Percentiles rank a stretch among this genome's conserved stretches.
phyloP scores from a whole-genome alignment of 2,329 filamentous ascomycete species.

The Colletotrichum incanum region DNA sequence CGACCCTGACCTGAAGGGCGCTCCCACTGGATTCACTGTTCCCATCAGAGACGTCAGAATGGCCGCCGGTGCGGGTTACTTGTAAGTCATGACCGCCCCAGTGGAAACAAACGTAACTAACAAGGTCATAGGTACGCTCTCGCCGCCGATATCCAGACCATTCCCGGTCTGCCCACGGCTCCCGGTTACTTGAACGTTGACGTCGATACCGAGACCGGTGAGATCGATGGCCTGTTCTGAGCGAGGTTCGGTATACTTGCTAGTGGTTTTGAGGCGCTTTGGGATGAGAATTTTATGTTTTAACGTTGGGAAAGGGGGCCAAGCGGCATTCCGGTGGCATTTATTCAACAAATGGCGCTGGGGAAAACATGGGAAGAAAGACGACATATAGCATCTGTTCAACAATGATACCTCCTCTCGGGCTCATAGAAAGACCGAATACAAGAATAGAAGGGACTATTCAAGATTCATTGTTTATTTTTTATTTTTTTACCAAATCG shows the following conservation, averaged over 20 bases:
- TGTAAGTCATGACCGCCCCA: constrained; percentile 68
- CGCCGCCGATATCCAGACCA: constrained; percentile 98
- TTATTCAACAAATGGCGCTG: constrained; percentile 46
- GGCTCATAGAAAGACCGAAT: constrained; percentile 24
- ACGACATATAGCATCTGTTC: constrained; percentile 41
- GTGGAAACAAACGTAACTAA: constrained; percentile 53
- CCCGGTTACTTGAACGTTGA: constrained; percentile 97
- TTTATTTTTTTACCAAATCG: no score
- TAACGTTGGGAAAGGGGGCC: constrained; percentile 18
- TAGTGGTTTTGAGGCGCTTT: constrained; percentile 13
- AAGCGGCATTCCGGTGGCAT: constrained; percentile 41
- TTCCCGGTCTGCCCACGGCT: constrained; percentile 93
- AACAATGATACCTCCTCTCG: constrained; percentile 45
- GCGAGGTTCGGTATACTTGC: not conserved
- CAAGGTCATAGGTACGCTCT: constrained; percentile 79
- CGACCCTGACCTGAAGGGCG: constrained; percentile 93
- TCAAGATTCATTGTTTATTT: not conserved
- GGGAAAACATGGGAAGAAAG: constrained; percentile 34
- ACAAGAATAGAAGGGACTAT: constrained; percentile 29
- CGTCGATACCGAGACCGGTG: constrained; percentile 84
- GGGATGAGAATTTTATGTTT: constrained; percentile 7
- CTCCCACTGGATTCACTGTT: constrained; percentile 93
- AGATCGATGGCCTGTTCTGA: constrained; percentile 92
- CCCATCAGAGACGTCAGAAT: constrained; percentile 95
- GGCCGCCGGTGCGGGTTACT: constrained; percentile 93